Evolutionary conservation across 208 protist genomes (phyloP).

Genomic region (Trypanosoma platydactyli): DNA sequence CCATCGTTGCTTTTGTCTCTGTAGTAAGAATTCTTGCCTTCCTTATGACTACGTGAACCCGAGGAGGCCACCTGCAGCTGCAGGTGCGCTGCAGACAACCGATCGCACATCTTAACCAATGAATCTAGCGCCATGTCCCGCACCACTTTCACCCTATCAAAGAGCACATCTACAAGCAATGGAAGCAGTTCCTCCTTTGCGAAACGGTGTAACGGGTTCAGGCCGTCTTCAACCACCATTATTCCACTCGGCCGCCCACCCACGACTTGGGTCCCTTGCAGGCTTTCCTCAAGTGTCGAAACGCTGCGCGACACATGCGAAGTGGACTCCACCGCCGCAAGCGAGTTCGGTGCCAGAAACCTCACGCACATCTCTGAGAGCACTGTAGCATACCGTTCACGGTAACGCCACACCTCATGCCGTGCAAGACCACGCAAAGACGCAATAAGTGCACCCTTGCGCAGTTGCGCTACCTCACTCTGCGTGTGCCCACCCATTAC

Average conservation of each 20-base stretch:
- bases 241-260: slow-evolving; percentile 11
- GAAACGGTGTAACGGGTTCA: slow-evolving; percentile 53
- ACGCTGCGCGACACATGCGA: neutral
- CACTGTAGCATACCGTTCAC: slow-evolving; percentile 60
- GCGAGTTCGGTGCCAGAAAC: slow-evolving; percentile 40
- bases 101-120: slow-evolving; percentile 43
- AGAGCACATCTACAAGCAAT: slow-evolving; percentile 65
- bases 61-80: slow-evolving; percentile 2
- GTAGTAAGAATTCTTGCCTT: neutral
- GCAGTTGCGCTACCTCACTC: slow-evolving; percentile 34
- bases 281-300: slow-evolving; percentile 9
- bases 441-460: slow-evolving; percentile 44
- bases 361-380: slow-evolving; percentile 57
- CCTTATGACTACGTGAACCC: neutral
- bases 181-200: slow-evolving; percentile 64
- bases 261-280: slow-evolving; percentile 14
- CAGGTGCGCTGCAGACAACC: slow-evolving; percentile 14
- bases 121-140: slow-evolving; percentile 66
- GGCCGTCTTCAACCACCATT: slow-evolving; percentile 15
- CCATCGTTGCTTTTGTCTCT: neutral
- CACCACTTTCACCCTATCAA: slow-evolving; percentile 80
- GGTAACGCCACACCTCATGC: slow-evolving; percentile 79
- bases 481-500: slow-evolving; percentile 3
- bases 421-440: slow-evolving; percentile 50
- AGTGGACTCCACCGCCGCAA: slow-evolving; percentile 12